phyloP scores from a whole-genome alignment of 768 basidiomycete species.

The Macrolepiota dolichaula region DNA sequence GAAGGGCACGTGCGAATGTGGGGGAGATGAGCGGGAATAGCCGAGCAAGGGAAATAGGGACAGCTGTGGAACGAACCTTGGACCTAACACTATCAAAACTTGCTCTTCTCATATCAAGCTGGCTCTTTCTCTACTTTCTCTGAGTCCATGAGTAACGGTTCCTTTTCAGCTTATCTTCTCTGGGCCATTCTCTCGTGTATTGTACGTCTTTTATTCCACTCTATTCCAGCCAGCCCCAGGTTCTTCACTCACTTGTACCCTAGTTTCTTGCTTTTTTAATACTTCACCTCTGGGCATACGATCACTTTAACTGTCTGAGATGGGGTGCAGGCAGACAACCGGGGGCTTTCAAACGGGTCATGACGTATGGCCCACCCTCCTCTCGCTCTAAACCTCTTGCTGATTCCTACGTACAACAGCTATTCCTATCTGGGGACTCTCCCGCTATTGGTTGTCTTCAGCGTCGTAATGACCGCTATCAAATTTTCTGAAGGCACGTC shows the following conservation, averaged over 20 bases:
- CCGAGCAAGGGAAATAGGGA: background rate
- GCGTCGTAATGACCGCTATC: conserved; percentile 54
- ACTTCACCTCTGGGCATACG: conserved; percentile 79
- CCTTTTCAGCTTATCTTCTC: conserved; percentile 69
- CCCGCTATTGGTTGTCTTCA: conserved; percentile 62
- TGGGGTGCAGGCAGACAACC: conserved; percentile 77
- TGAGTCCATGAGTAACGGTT: conserved; percentile 61
- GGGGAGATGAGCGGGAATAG: background rate
- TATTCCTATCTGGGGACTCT: conserved; percentile 79
- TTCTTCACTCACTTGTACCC: conserved; percentile 8
- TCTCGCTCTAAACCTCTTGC: conserved; percentile 14
- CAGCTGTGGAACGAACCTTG: background rate
- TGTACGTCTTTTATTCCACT: conserved; percentile 50
- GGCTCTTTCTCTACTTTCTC: conserved; percentile 25
- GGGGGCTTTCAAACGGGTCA: conserved; percentile 83
- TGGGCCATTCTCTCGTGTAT: conserved; percentile 70
- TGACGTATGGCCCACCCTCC: conserved; percentile 58
- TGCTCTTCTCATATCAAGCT: conserved; percentile 18
- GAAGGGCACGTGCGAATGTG: background rate
- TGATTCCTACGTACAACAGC: conserved; percentile 29
- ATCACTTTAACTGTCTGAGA: conserved; percentile 68
- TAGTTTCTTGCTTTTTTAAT: conserved; percentile 69
- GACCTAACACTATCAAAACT: background rate
- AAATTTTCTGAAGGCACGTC: conserved; percentile 70
- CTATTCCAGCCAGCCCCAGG: conserved; percentile 15